These are phyloP conservation scores for Diplodia seriata DNA, from an alignment of 2,329 filamentous ascomycete genomes.

Conservation along the genomic window DNA sequence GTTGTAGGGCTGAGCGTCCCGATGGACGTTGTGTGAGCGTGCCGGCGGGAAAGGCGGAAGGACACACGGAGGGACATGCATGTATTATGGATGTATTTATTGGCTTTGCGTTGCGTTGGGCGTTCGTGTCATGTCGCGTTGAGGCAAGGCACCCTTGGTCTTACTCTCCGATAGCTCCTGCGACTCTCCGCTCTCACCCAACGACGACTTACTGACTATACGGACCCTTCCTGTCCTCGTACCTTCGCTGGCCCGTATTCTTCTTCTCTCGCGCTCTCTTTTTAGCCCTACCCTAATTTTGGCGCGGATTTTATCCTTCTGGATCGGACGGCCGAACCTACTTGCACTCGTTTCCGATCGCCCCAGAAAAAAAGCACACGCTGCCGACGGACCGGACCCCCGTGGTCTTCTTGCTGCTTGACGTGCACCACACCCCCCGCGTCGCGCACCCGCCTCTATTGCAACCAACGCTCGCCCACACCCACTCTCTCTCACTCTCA, in stretches of 20 bases:
- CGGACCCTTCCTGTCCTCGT: neutral
- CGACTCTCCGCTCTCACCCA: neutral
- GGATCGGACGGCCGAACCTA: neutral
- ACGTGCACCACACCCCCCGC: neutral
- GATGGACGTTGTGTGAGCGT: neutral
- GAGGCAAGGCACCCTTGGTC: neutral
- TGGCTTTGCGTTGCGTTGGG: neutral
- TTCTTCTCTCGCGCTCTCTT: neutral
- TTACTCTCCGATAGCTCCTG: neutral
- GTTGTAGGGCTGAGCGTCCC: neutral
- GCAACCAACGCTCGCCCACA: no score
- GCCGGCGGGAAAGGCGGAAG: neutral
- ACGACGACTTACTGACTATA: neutral
- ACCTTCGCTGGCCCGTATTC: neutral
- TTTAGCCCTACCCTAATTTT: neutral
- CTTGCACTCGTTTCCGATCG: neutral
- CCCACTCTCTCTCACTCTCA: no score
- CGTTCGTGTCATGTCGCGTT: neutral
- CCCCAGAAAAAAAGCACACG: neutral
- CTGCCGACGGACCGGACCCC: neutral
- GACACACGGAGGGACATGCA: neutral
- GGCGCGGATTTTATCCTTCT: neutral
- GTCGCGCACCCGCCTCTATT: no score
- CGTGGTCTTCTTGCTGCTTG: neutral
- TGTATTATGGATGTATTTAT: neutral